Conservation (phyloP, 1,284 basidiomycete species). For the Salmacisia buchloeana region DNA sequence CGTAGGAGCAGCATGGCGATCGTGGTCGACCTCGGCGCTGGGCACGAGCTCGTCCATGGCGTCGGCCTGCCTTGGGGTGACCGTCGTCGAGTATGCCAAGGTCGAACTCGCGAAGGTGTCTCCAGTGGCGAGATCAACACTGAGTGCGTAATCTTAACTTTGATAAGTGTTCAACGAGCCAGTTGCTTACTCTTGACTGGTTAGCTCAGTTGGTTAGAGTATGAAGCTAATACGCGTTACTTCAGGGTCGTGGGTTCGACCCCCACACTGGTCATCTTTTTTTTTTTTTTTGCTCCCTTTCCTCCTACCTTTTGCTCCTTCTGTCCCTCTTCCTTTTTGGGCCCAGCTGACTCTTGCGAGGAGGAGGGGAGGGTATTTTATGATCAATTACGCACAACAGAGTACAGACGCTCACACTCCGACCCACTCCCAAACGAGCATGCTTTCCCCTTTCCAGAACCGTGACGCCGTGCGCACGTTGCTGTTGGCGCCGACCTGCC, state of each 20-base stretch:
- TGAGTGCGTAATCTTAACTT: not conserved
- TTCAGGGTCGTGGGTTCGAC: slow-evolving; percentile 9
- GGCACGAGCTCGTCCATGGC: not conserved
- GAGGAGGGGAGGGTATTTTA: too few relatives aligned
- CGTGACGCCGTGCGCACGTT: not conserved
- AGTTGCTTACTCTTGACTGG: not conserved
- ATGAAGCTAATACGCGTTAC: slow-evolving; percentile 1
- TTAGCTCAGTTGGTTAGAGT: slow-evolving; percentile 10
- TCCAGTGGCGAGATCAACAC: too few relatives aligned
- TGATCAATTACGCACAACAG: too few relatives aligned
- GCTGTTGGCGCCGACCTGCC: slow-evolving; percentile 2
- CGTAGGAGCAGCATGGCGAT: not conserved
- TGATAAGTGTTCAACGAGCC: not conserved
- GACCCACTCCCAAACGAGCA: slow-evolving; percentile 7
- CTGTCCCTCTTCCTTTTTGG: too few relatives aligned
- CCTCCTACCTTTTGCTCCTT: too few relatives aligned
- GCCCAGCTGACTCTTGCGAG: too few relatives aligned
- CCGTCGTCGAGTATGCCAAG: too few relatives aligned
- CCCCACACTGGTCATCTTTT: not conserved
- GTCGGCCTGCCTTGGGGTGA: not conserved
- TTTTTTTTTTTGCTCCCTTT: too few relatives aligned
- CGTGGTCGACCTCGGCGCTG: not conserved
- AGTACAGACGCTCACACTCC: too few relatives aligned
- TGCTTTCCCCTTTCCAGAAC: slow-evolving; percentile 2
- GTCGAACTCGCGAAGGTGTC: too few relatives aligned